Base-by-base conservation (phyloP, 2,329 filamentous ascomycete species). In the Basipetospora sp. region DNA sequence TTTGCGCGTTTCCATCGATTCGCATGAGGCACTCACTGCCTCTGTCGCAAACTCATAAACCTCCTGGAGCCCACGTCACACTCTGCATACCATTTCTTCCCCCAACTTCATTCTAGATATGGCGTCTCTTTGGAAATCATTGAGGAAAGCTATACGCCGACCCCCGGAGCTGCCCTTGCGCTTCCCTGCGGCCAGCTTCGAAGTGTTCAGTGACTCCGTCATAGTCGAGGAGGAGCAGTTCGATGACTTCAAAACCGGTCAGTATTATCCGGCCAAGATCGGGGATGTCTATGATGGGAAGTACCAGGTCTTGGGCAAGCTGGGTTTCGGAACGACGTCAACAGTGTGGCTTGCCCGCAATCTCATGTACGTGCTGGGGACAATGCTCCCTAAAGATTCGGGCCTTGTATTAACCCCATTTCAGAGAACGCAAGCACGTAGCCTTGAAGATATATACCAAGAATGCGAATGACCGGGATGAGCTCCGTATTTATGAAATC, bases 331-430 rank as follows among this genome's bases (percentile, higher is more conserved):
- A 3, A 41, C 44, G 4, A 45, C 41, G 5, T 50, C 47, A 2
- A 50, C 47, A 0, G 45, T 46, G 9, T 50, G 47, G 48, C 40
- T 51, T 4, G 50, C 47, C 11, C 43, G 46, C 3, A 45, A 50
- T 26, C 42, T 50, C 3, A 8, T 30, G 47, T 49, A 40, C 9
- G 31, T 31, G 15, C 4, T 16, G 28, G 4, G 8, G n/a, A 19
- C 8, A 9, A 17, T 26, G 9, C 17, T 9, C n/a, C 3, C n/a
- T 16, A 19, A 11, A 25, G 14, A 20, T n/a, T 20, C 27, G 20
- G 14, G 28, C 17, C 14, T 9, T 14, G 28, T 28, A 22, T 11
- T 22, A 20, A 31, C 22, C n/a, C 15, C 13, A 29, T n/a, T n/a
- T 8, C 29, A 38, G 36, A 13, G 16, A 31, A 11, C 28, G 17